Evolutionary conservation across 768 basidiomycete genomes (phyloP).

Genomic region (Boletus huronensis): DNA sequence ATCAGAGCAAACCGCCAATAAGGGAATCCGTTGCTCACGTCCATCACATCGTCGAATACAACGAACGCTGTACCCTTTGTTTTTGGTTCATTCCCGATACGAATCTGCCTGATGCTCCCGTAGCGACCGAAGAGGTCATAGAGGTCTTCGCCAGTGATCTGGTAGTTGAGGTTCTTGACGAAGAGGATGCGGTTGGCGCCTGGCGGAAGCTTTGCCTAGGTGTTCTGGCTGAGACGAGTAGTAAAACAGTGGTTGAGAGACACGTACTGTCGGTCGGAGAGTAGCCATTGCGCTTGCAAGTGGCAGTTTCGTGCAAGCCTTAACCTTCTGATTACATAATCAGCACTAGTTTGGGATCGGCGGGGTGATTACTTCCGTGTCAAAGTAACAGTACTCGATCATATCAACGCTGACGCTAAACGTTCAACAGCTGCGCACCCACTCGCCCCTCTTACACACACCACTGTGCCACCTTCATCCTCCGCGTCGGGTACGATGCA

Average conservation of each 20-base stretch:
- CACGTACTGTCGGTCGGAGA: slow-evolving; percentile 61
- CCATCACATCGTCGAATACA: slow-evolving; percentile 95
- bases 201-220: slow-evolving; percentile 81
- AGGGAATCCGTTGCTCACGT: slow-evolving; percentile 48
- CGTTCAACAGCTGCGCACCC: slow-evolving; percentile 63
- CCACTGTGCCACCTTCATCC: slow-evolving; percentile 54
- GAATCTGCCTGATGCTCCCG: slow-evolving; percentile 92
- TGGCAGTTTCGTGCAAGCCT: slow-evolving; percentile 4
- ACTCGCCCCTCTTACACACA: slow-evolving; percentile 65
- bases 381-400: neutral
- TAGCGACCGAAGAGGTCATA: slow-evolving; percentile 98
- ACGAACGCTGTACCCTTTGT: slow-evolving; percentile 96
- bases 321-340: slow-evolving; percentile 19
- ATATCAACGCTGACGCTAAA: slow-evolving; percentile 25
- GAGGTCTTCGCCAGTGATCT: slow-evolving; percentile 88
- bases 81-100: slow-evolving; percentile 89
- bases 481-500: slow-evolving; percentile 65
- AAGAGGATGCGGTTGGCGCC: slow-evolving; percentile 91
- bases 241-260: neutral
- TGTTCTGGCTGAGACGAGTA: neutral
- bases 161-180: slow-evolving; percentile 90
- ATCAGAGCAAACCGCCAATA: slow-evolving; percentile 7
- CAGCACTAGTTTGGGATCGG: neutral
- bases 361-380: neutral
- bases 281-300: slow-evolving; percentile 49